Conservation (phyloP, 768 basidiomycete species). For the Boletus pseudopeckii region DNA sequence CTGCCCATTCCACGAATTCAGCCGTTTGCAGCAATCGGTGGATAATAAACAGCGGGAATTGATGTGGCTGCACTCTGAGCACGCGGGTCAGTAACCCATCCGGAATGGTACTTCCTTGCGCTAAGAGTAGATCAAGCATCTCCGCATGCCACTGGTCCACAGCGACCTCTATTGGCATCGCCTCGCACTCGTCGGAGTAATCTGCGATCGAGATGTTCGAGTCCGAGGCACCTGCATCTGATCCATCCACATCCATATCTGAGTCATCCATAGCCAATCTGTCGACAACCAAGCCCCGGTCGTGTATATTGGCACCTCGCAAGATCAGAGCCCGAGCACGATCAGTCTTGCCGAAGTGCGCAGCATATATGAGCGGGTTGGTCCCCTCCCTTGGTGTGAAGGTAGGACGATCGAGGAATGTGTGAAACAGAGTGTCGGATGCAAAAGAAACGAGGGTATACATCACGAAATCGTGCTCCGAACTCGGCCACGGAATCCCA, state of each 20-base stretch:
- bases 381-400: neutral
- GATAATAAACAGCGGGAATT: slow-evolving; percentile 5
- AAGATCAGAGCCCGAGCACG: slow-evolving; percentile 1
- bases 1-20: neutral
- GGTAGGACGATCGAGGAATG: neutral
- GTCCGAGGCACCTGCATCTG: neutral
- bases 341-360: neutral
- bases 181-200: neutral
- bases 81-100: neutral
- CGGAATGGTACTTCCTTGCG: neutral
- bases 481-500: slow-evolving; percentile 2
- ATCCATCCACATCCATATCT: neutral
- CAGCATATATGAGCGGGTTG: slow-evolving; percentile 14
- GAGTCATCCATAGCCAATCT: neutral
- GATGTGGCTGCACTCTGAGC: neutral
- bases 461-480: neutral
- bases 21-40: neutral
- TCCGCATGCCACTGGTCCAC: slow-evolving; percentile 3
- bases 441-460: slow-evolving; percentile 10
- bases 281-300: neutral
- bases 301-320: neutral
- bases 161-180: neutral
- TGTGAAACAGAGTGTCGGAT: neutral
- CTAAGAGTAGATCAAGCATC: slow-evolving; percentile 2
- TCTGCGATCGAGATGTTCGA: neutral